A percentile compares a stretch with the other conserved stretches of the same genome.
These are phyloP conservation scores for Pseudoscleropodium purum DNA, from an alignment of 225 moss, liverwort and hornwort genomes.

Conservation along the genomic window DNA sequence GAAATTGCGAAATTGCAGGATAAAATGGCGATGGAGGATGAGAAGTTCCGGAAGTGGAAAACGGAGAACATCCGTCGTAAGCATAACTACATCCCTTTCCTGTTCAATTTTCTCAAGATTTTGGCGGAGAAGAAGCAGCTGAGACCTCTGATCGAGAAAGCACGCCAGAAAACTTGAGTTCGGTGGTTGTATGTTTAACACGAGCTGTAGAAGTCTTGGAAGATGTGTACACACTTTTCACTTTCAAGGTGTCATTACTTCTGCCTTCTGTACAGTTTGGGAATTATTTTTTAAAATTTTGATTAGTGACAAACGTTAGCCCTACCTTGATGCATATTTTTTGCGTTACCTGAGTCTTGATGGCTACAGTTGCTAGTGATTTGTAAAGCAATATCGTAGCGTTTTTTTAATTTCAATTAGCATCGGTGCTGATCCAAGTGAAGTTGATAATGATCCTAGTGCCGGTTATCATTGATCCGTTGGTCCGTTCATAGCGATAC, in stretches of 20 bases:
- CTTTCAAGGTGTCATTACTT: conserved; percentile 6
- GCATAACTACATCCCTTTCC: conserved; percentile 96
- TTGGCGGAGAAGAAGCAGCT: conserved; percentile 98
- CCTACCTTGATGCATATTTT: background rate
- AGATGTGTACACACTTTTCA: background rate
- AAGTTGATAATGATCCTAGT: background rate
- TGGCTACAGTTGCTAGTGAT: background rate
- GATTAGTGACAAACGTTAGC: background rate
- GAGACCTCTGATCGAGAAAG: conserved; percentile 88
- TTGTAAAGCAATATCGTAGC: background rate
- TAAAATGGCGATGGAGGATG: conserved; percentile 74
- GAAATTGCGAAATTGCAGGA: conserved; percentile 58
- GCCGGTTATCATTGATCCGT: background rate
- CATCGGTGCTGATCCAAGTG: background rate
- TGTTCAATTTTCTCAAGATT: conserved; percentile 92
- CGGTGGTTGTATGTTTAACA: background rate
- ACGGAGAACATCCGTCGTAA: conserved; percentile 92
- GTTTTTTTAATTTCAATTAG: background rate
- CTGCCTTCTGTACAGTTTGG: conserved; percentile 29
- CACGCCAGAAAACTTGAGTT: conserved; percentile 73
- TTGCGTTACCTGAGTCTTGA: background rate
- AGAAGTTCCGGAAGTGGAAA: conserved; percentile 86
- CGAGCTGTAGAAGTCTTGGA: conserved; percentile 13
- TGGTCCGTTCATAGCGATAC: background rate
- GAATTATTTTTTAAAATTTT: background rate